Conservation (phyloP, 805 yeast genomes). For the Kluyveromyces nonfermentans region DNA sequence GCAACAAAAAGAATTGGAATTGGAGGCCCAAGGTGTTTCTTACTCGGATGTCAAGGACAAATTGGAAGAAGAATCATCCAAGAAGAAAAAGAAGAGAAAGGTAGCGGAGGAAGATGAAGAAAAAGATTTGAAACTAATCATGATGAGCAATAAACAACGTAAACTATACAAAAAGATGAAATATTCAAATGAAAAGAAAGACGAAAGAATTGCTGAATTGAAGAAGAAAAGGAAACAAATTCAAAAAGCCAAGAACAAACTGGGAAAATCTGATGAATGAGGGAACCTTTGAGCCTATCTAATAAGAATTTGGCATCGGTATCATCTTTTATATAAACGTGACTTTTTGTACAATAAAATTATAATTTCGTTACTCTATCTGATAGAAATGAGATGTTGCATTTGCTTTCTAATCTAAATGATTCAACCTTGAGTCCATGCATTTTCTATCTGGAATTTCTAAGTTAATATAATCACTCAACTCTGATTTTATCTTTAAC, state of each 20-base stretch:
- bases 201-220: conserved; percentile 59
- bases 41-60: conserved; percentile 48
- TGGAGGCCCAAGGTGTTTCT: conserved; percentile 82
- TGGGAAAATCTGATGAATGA: conserved; percentile 26
- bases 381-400: background rate
- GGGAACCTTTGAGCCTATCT: background rate
- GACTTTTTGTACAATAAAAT: conserved; percentile 2
- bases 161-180: conserved; percentile 92
- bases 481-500: conserved; percentile 50
- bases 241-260: conserved; percentile 49
- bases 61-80: conserved; percentile 31
- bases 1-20: conserved; percentile 75
- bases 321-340: conserved; percentile 5
- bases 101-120: conserved; percentile 55
- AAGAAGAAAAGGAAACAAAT: conserved; percentile 61
- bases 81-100: conserved; percentile 30
- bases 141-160: conserved; percentile 97
- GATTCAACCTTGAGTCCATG: conserved; percentile 65
- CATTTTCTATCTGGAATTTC: conserved; percentile 67
- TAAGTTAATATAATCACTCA: conserved; percentile 59
- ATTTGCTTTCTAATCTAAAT: conserved; percentile 7
- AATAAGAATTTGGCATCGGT: background rate
- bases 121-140: conserved; percentile 84
- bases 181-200: conserved; percentile 78
- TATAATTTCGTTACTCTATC: background rate